Conservation (phyloP, 139 green algal genomes). For the Chloropicon primus region DNA sequence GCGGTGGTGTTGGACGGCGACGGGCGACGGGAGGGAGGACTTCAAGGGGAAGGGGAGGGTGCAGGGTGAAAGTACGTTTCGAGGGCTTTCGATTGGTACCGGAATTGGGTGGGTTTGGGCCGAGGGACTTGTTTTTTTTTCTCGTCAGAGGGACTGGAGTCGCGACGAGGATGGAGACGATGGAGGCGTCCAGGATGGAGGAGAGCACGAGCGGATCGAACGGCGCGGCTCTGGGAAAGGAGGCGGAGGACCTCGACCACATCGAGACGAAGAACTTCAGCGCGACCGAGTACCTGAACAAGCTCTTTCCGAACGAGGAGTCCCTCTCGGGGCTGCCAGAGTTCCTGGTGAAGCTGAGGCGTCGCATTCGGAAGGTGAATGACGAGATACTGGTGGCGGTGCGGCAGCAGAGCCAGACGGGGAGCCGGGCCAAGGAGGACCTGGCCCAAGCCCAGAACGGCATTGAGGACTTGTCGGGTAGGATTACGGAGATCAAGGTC, state of each 20-base stretch:
- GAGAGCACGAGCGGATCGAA: background rate
- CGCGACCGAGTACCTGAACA: constrained; percentile 63
- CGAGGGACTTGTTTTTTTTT: no score
- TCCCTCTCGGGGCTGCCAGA: constrained; percentile 61
- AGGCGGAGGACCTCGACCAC: background rate
- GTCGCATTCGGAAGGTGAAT: constrained; percentile 71
- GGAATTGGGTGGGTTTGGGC: no score
- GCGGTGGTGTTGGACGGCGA: no score
- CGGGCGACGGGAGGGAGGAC: no score
- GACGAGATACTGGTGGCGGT: constrained; percentile 80
- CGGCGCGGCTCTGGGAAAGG: background rate
- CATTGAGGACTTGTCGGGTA: constrained; percentile 55
- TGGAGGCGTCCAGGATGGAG: no score
- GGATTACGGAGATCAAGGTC: constrained; percentile 71
- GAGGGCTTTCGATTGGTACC: no score
- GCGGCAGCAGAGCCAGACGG: constrained; percentile 57
- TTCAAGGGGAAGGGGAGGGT: no score
- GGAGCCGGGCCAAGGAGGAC: constrained; percentile 35
- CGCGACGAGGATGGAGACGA: no score
- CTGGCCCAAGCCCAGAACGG: constrained; percentile 18
- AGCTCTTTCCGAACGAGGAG: constrained; percentile 70
- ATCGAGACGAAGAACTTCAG: constrained; percentile 64
- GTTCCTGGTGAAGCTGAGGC: constrained; percentile 50
- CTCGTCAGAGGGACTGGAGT: no score
- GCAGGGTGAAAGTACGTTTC: no score